phyloP scores from a whole-genome alignment of 2,329 filamentous ascomycete genomes.

The Septoria linicola region DNA sequence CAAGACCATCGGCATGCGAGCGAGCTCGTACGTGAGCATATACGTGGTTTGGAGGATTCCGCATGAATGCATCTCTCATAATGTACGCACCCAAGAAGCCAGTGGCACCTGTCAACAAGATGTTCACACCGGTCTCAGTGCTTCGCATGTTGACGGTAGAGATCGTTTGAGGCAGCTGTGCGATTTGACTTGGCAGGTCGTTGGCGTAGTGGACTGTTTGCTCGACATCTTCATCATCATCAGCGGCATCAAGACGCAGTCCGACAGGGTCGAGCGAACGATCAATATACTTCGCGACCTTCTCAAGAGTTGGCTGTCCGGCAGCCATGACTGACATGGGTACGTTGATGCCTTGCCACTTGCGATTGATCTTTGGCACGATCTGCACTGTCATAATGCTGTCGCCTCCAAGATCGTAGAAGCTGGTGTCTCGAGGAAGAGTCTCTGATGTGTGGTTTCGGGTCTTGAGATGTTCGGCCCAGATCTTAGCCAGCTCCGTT shows the following conservation, averaged over 20 bases:
- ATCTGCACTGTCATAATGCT: slow-evolving; percentile 79
- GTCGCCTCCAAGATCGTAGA: slow-evolving; percentile 80
- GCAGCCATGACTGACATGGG: slow-evolving; percentile 70
- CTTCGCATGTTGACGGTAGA: slow-evolving; percentile 31
- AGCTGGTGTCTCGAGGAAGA: slow-evolving; percentile 61
- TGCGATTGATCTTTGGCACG: slow-evolving; percentile 66
- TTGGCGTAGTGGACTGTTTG: slow-evolving; percentile 53
- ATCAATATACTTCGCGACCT: slow-evolving; percentile 55
- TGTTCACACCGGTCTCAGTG: slow-evolving; percentile 36
- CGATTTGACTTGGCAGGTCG: slow-evolving; percentile 53
- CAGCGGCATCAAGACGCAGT: slow-evolving; percentile 48
- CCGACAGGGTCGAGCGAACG: slow-evolving; percentile 50
- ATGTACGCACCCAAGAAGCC: slow-evolving; percentile 84
- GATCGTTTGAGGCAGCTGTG: slow-evolving; percentile 49
- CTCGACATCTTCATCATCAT: slow-evolving; percentile 51
- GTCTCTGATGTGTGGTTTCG: slow-evolving; percentile 61
- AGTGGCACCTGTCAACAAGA: slow-evolving; percentile 85
- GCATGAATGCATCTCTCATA: slow-evolving; percentile 69
- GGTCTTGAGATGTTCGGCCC: slow-evolving; percentile 68
- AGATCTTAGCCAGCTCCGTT: slow-evolving; percentile 66
- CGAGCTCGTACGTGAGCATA: slow-evolving; percentile 75
- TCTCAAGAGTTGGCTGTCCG: slow-evolving; percentile 59
- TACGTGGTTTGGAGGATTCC: slow-evolving; percentile 55
- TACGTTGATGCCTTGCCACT: slow-evolving; percentile 63
- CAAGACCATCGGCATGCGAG: slow-evolving; percentile 58